These are phyloP conservation scores for Ceratocystiopsis brevicomis DNA, from an alignment of 2,329 filamentous ascomycete genomes.

Conservation along the genomic window DNA sequence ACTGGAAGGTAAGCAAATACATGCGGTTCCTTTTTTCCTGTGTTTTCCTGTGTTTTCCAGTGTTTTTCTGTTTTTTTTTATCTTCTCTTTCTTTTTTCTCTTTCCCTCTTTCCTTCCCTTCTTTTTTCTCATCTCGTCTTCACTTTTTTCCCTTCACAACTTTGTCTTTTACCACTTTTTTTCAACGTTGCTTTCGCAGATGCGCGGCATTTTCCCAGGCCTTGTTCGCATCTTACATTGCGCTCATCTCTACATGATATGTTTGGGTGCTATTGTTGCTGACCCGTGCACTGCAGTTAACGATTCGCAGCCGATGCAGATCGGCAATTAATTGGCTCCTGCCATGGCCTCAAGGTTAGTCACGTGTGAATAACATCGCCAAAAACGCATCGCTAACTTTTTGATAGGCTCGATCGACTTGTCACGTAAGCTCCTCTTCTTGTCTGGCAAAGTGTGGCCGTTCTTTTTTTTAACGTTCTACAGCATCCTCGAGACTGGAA, in stretches of 20 bases:
- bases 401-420: constrained; percentile 56
- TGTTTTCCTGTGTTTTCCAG: background rate
- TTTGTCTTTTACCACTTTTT: background rate
- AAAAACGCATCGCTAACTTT: constrained; percentile 11
- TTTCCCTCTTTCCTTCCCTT: background rate
- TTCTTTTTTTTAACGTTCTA: background rate
- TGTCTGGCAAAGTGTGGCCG: no score
- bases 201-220: no score
- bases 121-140: background rate
- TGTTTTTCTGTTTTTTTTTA: background rate
- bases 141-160: background rate
- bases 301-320: background rate
- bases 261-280: background rate
- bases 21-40: background rate
- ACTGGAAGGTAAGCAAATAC: background rate
- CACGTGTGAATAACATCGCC: background rate
- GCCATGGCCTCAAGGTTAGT: constrained; percentile 37
- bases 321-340: constrained; percentile 5
- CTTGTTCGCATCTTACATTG: background rate
- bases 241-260: background rate
- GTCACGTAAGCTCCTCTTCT: constrained; percentile 51
- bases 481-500: constrained; percentile 91
- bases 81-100: background rate
- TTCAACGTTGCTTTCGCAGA: background rate
- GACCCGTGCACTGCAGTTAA: background rate